Evolutionary conservation across 2,329 filamentous ascomycete genomes (phyloP).

Genomic region (Aspergillus sp.): DNA sequence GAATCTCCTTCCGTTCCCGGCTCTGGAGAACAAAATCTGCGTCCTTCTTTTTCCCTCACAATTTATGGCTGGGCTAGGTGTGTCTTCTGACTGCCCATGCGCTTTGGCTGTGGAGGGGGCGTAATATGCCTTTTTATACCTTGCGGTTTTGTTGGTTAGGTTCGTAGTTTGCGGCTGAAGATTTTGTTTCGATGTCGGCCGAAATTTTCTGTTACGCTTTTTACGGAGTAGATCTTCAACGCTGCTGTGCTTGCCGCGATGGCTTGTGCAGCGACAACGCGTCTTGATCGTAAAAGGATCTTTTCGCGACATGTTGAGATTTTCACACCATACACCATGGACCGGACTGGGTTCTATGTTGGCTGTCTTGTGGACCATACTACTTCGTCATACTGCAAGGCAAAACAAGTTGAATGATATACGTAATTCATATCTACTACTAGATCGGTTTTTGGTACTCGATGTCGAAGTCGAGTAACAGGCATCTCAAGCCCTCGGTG

Average conservation of each 20-base stretch:
- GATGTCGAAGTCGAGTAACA: slow-evolving; percentile 10
- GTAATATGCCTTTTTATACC: slow-evolving; percentile 36
- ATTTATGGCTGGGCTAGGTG: slow-evolving; percentile 46
- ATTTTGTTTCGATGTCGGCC: background rate
- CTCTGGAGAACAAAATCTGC: slow-evolving; percentile 42
- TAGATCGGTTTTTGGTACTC: background rate
- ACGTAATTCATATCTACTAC: slow-evolving; percentile 2
- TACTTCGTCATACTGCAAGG: background rate
- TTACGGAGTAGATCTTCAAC: background rate
- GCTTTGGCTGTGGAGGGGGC: slow-evolving; percentile 50
- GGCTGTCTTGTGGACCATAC: background rate
- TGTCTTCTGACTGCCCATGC: slow-evolving; percentile 40
- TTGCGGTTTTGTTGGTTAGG: background rate
- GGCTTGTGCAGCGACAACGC: background rate
- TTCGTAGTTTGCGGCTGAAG: background rate
- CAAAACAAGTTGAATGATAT: background rate
- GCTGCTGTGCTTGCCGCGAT: background rate
- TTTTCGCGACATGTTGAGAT: background rate
- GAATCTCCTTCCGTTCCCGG: slow-evolving; percentile 53
- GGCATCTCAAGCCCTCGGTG: slow-evolving; percentile 56
- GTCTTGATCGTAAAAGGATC: background rate
- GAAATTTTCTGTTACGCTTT: background rate
- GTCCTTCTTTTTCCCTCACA: slow-evolving; percentile 47
- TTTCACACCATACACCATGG: too few species aligned
- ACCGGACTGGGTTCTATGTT: background rate